Base-by-base conservation (phyloP, 768 basidiomycete genomes). In the Suillus variegatus region DNA sequence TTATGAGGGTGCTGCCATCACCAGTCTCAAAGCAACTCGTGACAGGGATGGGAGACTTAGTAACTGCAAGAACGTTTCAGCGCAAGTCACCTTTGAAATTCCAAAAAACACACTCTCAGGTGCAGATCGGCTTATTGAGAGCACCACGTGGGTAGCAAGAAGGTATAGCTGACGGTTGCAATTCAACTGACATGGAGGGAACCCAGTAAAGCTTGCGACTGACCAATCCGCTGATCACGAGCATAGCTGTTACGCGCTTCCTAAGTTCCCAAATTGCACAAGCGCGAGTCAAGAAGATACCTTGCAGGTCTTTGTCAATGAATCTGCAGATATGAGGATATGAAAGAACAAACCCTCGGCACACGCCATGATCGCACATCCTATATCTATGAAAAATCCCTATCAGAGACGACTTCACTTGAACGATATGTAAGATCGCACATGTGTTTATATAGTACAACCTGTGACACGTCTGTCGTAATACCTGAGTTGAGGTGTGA, bases 301-400 rank as follows among this genome's bases (percentile, higher is more conserved):
- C 58, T 60, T 60, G 57, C 22, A 32, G 25, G 41, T 28, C 28
- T 43, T 20, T 41, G 10, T 43, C 22, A 43, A 13, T 5, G 41
- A 22, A 28, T 16, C 2, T 43, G 9, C 38, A 60, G 12, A 20
- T 6, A 13, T 13, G 8, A 2, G 10, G 25, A n/a, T 13, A 32
- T 43, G 28, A 43, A 44, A 41, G 1, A 41, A 40, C 58, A 60
- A 60, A 60, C 58, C 58, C 41, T 60, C 58, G 25, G 58, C 58
- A 43, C 58, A 60, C 58, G 41, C 4, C 28, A 60, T 28, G 20
- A 60, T 60, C 18, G 20, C 12, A 60, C 41, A 5, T 43, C 58
- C 58, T 13, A 8, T 20, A 43, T 28, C 58, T 60, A 12, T 16
- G 6, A 7, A 10, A 6, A n/a, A 20, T 28, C 16, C 18, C 40